phyloP scores from a whole-genome alignment of 164 flowering plant species.

The Stephania japonica region DNA sequence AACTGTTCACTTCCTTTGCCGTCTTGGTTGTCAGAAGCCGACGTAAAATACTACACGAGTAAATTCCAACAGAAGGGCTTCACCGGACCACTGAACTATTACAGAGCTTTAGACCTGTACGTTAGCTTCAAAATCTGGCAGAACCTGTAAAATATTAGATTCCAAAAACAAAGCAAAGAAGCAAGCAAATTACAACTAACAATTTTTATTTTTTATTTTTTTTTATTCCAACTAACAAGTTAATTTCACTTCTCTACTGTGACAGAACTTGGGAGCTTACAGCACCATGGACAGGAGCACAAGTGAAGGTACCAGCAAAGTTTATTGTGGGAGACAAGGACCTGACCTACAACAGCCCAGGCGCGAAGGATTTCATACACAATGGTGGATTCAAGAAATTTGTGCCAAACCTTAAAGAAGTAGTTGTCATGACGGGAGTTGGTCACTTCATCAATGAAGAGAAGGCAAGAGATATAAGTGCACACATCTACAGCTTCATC shows the following conservation, averaged over 20 bases:
- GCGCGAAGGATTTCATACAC: constrained; percentile 19
- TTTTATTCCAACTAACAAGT: not conserved
- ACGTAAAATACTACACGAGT: constrained; percentile 41
- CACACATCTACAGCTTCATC: constrained; percentile 28
- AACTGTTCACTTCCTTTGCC: constrained; percentile 29
- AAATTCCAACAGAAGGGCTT: constrained; percentile 51
- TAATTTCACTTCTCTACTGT: not conserved
- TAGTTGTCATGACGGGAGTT: constrained; percentile 26
- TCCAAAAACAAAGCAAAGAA: not conserved
- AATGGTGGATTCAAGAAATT: constrained; percentile 26
- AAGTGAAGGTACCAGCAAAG: constrained; percentile 30
- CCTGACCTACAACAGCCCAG: constrained; percentile 21
- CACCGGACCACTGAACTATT: constrained; percentile 73
- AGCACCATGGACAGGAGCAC: constrained; percentile 29
- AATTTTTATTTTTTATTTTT: too few species aligned
- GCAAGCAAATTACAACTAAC: not conserved
- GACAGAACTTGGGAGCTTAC: constrained; percentile 37
- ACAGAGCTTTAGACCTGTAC: constrained; percentile 54
- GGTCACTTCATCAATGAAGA: constrained; percentile 34
- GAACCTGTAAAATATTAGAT: too few species aligned
- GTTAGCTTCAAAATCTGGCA: constrained; percentile 10
- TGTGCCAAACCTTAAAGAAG: constrained; percentile 23
- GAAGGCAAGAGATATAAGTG: constrained; percentile 24
- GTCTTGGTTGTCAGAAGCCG: constrained; percentile 59
- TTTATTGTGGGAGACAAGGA: constrained; percentile 39